Percentiles rank a stretch among this genome's conserved stretches.
Conservation (phyloP, 2,329 filamentous ascomycete genomes). For the Aureobasidium sp. region DNA sequence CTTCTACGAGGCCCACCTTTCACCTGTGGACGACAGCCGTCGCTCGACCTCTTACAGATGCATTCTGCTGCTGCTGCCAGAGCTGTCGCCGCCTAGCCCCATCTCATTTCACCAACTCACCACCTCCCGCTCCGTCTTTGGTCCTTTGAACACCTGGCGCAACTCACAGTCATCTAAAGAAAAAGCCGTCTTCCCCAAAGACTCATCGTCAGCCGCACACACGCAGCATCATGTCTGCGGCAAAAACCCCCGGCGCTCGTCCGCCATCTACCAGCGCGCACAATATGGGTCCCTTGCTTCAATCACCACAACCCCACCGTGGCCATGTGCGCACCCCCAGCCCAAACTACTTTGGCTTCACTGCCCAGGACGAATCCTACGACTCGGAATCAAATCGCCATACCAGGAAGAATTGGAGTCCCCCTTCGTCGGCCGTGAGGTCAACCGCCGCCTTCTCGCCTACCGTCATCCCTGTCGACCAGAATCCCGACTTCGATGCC, state of each 20-base stretch:
- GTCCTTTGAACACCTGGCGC: not conserved
- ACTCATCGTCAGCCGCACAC: not conserved
- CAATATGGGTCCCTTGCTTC: conserved; percentile 23
- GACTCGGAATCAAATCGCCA: conserved; percentile 33
- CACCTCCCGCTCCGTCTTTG: not conserved
- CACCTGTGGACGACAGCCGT: not conserved
- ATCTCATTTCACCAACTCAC: not conserved
- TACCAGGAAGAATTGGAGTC: conserved; percentile 65
- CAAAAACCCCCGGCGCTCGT: conserved; percentile 11
- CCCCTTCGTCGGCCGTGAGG: conserved; percentile 60
- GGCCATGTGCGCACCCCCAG: conserved; percentile 40
- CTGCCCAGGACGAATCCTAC: conserved; percentile 46
- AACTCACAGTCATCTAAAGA: not conserved
- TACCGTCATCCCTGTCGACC: conserved; percentile 60
- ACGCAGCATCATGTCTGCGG: conserved; percentile 10
- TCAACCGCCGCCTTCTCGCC: conserved; percentile 62
- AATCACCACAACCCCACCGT: conserved; percentile 15
- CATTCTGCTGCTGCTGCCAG: not conserved
- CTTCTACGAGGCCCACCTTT: not conserved
- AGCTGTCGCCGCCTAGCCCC: not conserved
- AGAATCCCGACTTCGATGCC: conserved; percentile 73
- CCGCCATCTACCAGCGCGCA: conserved; percentile 16
- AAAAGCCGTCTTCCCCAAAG: not conserved
- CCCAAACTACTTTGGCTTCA: conserved; percentile 80
- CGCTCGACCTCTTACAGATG: not conserved